Evolutionary conservation across 2,329 filamentous ascomycete genomes (phyloP), one percentile per base, ranked within the genome.

Genomic region (Microsporum audouinii): DNA sequence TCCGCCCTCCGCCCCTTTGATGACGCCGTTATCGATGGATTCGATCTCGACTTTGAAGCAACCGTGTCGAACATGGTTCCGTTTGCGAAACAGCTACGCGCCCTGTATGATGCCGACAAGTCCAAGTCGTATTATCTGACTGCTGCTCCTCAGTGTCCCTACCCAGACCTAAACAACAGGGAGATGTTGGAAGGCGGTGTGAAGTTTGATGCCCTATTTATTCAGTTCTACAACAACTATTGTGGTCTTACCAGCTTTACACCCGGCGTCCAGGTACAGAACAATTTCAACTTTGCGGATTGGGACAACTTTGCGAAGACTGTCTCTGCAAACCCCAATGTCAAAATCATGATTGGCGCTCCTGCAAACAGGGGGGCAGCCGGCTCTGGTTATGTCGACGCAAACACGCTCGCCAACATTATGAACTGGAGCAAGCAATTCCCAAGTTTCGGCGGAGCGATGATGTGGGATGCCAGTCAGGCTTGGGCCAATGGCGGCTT

Each of bases 11-110:
- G 88, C 6, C 88, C 88, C 1, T 90, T 90, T 69, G 85, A 85
- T 60, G 72, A 75, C 10, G 82, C 84, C 7, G 77, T 82, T 2
- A 75, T 91, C 47, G 86, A 91, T 70, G 88, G 88, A 3, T 89
- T 91, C 71, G 88, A 91, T 72, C 84, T 90, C 65, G 88, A 91
- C 71, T 85, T 90, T 64, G 87, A 90, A 73, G 77, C 81, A 3
- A 71, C 73, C 2, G 80, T 81, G 12, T 72, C 72, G 56, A 85
- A 88, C 73, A 83, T 87, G 74, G 78, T 76, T 0, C 73, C 81
- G 0, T 88, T 89, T 66, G 85, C 80, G 1, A 75, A 78, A 41
- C 75, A 79, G 60, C 78, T 89, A 7, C 82, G 84, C 34, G 66
- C 70, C 14, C 67, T 77, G 49, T 85, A 85, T 78, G 76, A 83